Base-by-base conservation (phyloP, 257 asterid genomes). In the Jacaranda copaia region DNA sequence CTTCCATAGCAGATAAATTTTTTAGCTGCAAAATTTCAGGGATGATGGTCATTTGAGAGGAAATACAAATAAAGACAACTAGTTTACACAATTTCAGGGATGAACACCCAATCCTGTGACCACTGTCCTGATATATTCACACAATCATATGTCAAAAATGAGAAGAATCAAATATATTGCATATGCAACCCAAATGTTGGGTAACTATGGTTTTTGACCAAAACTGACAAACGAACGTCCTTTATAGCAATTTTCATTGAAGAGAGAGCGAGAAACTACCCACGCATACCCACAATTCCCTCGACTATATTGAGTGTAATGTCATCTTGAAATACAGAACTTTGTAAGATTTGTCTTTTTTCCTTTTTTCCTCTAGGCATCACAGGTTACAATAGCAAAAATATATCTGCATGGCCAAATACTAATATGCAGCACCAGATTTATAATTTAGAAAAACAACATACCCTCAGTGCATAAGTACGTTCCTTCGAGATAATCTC, bases 1-100 rank as follows among this genome's bases (percentile, higher is more conserved):
- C 97, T 81, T 95, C 99, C 99, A 95, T 95, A 20, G 97, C 98
- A 56, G 99, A 90, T 74, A 95, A 77, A 78, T 95, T 84, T 88
- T 87, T 86, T n/a, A 93, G 96, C 99, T 95, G 93, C 83, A 82
- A 80, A 81, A 62, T 42, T 70, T 60, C 61, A 79, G 55, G 68
- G 58, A 49, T 63, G n/a, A 72, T 53, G 64, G 39, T 79, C 60
- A 8, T 42, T 42, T 76, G 64, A 62, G 18, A 45, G 72, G 35
- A 25, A 68, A 59, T 32, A 43, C 7, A 45, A 19, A 38, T 67
- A 76, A 73, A 67, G 14, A 25, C 1, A 25, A 25, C 32, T 25
- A 25, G 32, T 25, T 25, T 25, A 25, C 68, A 49, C 46, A 78
- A 59, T 52, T n/a, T 52, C 43, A 32, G 14, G 51, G 11, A n/a